Conservation (phyloP, 2,329 filamentous ascomycete species). For the Xylaria sp. region DNA sequence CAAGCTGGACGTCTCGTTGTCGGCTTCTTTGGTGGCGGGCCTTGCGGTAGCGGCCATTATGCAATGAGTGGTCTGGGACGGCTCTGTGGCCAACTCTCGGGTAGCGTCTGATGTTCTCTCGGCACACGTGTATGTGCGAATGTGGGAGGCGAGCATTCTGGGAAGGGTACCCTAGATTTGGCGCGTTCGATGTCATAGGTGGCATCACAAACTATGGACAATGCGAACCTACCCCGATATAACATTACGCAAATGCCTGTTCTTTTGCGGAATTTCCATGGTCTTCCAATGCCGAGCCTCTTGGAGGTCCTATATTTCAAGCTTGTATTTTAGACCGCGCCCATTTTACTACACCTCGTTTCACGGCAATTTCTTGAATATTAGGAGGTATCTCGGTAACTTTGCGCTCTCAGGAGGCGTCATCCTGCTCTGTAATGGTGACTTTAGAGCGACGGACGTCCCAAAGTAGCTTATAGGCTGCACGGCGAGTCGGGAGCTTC, state of each 20-base stretch:
- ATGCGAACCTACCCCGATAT: no score
- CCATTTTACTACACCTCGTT: neutral
- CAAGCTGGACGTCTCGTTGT: neutral
- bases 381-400: constrained; percentile 85
- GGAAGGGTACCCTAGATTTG: neutral
- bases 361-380: constrained; percentile 72
- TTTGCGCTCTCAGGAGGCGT: constrained; percentile 75
- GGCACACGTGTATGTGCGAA: neutral
- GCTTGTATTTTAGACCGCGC: neutral
- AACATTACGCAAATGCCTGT: no score
- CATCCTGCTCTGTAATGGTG: constrained; percentile 48
- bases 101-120: neutral
- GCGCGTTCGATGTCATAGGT: no score
- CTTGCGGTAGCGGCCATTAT: neutral
- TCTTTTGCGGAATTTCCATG: no score
- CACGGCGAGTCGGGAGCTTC: constrained; percentile 67
- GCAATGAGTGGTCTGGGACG: neutral
- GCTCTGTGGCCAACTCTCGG: neutral
- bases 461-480: constrained; percentile 84
- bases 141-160: neutral
- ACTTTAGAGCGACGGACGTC: constrained; percentile 58
- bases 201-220: no score
- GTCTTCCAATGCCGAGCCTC: no score
- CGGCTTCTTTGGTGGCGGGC: neutral
- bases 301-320: neutral